Evolutionary conservation across 2,329 filamentous ascomycete species (phyloP), one percentile per base, ranked within the genome.

Genomic region (Didymella pomorum): DNA sequence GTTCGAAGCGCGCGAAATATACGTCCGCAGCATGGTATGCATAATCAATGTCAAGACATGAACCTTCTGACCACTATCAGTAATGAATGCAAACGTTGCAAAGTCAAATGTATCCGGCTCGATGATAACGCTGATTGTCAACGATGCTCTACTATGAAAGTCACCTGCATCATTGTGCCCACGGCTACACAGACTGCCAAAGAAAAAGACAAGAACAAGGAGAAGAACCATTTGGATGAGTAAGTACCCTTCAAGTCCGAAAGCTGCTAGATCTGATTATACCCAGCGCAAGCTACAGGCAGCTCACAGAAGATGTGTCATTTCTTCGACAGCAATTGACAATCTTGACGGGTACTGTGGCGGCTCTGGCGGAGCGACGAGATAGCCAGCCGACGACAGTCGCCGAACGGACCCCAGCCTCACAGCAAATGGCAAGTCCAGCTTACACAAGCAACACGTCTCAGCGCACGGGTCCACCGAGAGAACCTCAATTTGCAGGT

Each of bases 1-100:
- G 60, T 26, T n/a, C 61, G 25, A 68, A 68, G 39, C 64, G 66
- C 33, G 66, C 64, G 4, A 68, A 68, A 33, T 68, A 68, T 37
- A 62, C 66, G 7, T 56, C 61, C 37, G 52, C 62, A 26, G 64
- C 66, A 18, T 68, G 66, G 65, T 68, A 52, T 11, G 48, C 42
- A 4, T 14, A 5, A 0, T 16, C 11, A 12, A 10, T 7, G 9
- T 11, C 7, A 2, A 12, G 9, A 11, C 31, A 7, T 43, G 4
- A 12, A 1, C 12, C 11, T 42, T 20, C 54, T 60, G 43, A 65
- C n/a, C 1, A 28, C 10, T 9, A 3, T 16, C 20, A 68, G 65
- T 31, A 68, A 67, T 45, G 60, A 68, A 37, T 68, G 64, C 26
- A 68, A 67, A 28, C 50, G 62, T 26, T 61, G 55, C 8, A 68